Evolutionary conservation across 495 filamentous ascomycete genomes (phyloP).

Genomic region (Aspergillus sclerotiicarbonarius): DNA sequence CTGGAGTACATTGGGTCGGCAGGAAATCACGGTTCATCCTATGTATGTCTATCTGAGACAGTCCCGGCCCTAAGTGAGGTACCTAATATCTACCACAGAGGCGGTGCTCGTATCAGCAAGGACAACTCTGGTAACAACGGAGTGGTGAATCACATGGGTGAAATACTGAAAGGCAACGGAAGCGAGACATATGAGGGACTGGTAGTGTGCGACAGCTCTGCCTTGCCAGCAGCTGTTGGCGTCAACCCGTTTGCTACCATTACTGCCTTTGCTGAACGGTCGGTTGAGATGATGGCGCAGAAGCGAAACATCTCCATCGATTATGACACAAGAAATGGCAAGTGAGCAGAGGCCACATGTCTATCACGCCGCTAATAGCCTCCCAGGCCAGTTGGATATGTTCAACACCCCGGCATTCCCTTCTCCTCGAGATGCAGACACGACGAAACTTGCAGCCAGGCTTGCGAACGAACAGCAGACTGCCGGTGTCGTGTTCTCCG

Average conservation of each 20-base stretch:
- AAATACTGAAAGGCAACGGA: not conserved
- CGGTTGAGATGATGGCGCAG: not conserved
- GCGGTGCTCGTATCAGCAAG: constrained; percentile 5
- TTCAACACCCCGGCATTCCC: not conserved
- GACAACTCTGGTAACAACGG: constrained; percentile 2
- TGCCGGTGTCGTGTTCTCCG: not conserved
- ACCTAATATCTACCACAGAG: not conserved
- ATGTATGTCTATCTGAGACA: not conserved
- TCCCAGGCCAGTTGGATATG: not conserved
- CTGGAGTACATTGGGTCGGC: not conserved
- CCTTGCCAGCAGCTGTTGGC: constrained; percentile 3
- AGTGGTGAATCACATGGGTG: constrained; percentile 4
- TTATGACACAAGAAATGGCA: not conserved
- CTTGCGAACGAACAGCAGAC: not conserved
- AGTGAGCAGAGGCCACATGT: not conserved
- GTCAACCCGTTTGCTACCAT: constrained; percentile 6
- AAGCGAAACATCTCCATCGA: not conserved
- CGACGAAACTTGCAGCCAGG: not conserved
- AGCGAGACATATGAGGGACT: not conserved
- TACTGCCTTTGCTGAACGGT: constrained; percentile 2
- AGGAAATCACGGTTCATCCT: constrained; percentile 5
- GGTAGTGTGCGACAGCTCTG: constrained; percentile 1
- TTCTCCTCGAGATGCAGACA: not conserved
- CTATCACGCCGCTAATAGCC: not conserved
- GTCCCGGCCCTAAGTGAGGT: not conserved